Conservation (phyloP, 1,284 basidiomycete species). For the Chalciporus sp. region DNA sequence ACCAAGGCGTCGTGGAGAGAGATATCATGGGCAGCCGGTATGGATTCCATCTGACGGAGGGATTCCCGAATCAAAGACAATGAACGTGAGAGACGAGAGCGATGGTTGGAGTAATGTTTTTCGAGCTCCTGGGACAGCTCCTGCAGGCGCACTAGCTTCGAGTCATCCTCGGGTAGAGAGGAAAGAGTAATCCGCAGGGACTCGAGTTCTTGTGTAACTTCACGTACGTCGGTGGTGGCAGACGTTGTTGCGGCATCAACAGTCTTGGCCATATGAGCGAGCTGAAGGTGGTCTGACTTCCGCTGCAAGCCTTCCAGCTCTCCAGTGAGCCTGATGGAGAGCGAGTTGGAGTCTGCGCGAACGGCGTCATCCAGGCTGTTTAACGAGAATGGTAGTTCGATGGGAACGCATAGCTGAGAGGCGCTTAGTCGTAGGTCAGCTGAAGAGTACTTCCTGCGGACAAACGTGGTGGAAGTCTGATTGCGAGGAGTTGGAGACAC, state of each 20-base stretch:
- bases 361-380: constrained; percentile 65
- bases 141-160: constrained; percentile 37
- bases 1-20: constrained; percentile 48
- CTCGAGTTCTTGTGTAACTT: constrained; percentile 41
- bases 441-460: constrained; percentile 40
- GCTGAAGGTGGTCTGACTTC: constrained; percentile 48
- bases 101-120: constrained; percentile 36
- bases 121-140: constrained; percentile 42
- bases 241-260: constrained; percentile 49
- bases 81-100: constrained; percentile 45
- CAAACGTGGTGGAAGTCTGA: constrained; percentile 25
- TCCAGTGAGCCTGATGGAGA: constrained; percentile 62
- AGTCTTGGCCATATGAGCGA: constrained; percentile 55
- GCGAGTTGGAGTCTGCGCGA: constrained; percentile 70
- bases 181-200: constrained; percentile 37
- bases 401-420: constrained; percentile 33
- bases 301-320: constrained; percentile 52
- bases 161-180: constrained; percentile 25
- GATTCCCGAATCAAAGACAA: constrained; percentile 54
- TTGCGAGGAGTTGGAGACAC: constrained; percentile 34
- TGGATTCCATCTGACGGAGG: constrained; percentile 52
- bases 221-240: constrained; percentile 41
- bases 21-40: constrained; percentile 43
- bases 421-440: constrained; percentile 21
- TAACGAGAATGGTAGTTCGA: constrained; percentile 61